These are phyloP conservation scores for Gyromitra esculenta DNA, from an alignment of 2,329 filamentous ascomycete species.

Conservation along the genomic window DNA sequence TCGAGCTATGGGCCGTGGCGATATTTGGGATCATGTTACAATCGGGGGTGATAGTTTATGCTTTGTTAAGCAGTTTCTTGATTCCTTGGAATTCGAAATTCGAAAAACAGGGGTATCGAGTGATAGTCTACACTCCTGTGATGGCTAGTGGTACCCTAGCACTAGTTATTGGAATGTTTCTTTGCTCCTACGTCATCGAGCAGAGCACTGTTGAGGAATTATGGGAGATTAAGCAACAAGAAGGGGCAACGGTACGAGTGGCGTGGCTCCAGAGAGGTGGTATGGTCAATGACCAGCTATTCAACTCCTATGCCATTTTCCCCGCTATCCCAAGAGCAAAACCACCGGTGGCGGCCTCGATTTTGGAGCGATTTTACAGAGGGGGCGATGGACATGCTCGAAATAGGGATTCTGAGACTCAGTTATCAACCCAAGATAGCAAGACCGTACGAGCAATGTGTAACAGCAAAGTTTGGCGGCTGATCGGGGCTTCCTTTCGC, in stretches of 20 bases:
- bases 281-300: constrained; percentile 58
- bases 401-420: no score
- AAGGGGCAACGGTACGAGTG: constrained; percentile 33
- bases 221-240: constrained; percentile 14
- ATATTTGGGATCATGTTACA: constrained; percentile 56
- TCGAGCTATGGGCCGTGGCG: constrained; percentile 53
- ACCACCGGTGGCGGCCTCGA: not conserved
- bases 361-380: not conserved
- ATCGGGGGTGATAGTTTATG: constrained; percentile 55
- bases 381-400: no score
- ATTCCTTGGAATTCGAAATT: constrained; percentile 28
- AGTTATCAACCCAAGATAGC: no score
- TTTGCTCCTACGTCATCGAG: constrained; percentile 59
- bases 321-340: not conserved
- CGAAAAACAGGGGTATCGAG: constrained; percentile 2
- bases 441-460: no score
- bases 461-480: no score
- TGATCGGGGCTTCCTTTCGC: no score
- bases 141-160: constrained; percentile 57
- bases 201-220: constrained; percentile 55
- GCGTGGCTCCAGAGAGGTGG: constrained; percentile 59
- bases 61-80: constrained; percentile 39
- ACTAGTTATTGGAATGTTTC: constrained; percentile 57
- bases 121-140: constrained; percentile 56
- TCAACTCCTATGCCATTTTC: constrained; percentile 58